These are phyloP conservation scores for Allantophomopsis lycopodina DNA, from an alignment of 2,329 filamentous ascomycete genomes.

Conservation along the genomic window DNA sequence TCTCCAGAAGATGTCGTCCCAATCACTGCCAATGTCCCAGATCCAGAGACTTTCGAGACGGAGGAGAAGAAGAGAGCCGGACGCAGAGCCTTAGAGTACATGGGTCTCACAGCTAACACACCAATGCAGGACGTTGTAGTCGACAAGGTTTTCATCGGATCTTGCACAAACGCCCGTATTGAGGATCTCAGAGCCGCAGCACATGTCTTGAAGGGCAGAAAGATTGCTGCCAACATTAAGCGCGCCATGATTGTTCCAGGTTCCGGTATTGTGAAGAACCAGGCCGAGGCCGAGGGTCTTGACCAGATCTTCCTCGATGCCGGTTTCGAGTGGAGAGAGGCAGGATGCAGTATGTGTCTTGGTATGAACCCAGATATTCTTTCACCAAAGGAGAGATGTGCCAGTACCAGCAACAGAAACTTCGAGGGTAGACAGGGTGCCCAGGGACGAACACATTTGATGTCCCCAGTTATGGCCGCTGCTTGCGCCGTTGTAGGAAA, in stretches of 20 bases:
- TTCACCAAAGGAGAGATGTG: slow-evolving; percentile 82
- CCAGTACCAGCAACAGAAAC: slow-evolving; percentile 92
- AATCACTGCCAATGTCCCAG: slow-evolving; percentile 81
- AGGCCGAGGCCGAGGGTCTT: slow-evolving; percentile 82
- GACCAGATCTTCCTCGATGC: slow-evolving; percentile 86
- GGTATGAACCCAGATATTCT: slow-evolving; percentile 99
- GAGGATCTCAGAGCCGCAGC: slow-evolving; percentile 88
- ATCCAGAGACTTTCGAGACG: slow-evolving; percentile 74
- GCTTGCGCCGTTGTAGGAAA: slow-evolving; percentile 82
- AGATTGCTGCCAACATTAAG: slow-evolving; percentile 79
- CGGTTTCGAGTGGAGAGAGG: slow-evolving; percentile 96
- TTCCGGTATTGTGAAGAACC: slow-evolving; percentile 84
- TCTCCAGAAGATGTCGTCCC: slow-evolving; percentile 93
- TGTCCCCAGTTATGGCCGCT: slow-evolving; percentile 95
- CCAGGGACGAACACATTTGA: slow-evolving; percentile 79
- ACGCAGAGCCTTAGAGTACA: slow-evolving; percentile 80
- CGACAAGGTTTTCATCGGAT: slow-evolving; percentile 97
- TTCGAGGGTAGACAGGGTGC: slow-evolving; percentile 95
- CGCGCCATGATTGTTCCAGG: slow-evolving; percentile 93
- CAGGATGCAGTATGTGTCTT: slow-evolving; percentile 96
- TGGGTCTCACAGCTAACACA: slow-evolving; percentile 79
- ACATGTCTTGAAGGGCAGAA: slow-evolving; percentile 73
- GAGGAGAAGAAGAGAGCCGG: slow-evolving; percentile 70
- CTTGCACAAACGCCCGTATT: slow-evolving; percentile 93
- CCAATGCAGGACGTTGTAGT: slow-evolving; percentile 83